Evolutionary conservation across 768 basidiomycete genomes (phyloP).

Genomic region (Pleurotus sapidus): DNA sequence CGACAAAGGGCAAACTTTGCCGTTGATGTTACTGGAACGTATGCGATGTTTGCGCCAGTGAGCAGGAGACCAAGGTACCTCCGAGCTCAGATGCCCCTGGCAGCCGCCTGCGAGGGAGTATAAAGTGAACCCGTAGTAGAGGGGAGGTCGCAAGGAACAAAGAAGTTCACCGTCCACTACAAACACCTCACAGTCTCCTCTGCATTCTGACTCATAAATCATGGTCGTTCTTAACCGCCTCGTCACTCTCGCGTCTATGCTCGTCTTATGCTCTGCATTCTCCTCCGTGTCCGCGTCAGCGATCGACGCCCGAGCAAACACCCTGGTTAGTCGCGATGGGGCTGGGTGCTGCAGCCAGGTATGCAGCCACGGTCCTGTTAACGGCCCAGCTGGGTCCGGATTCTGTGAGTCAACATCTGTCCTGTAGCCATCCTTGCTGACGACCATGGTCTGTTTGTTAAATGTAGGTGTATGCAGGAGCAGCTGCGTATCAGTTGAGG

Average conservation of each 20-base stretch:
- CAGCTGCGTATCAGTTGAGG: slow-evolving; percentile 3
- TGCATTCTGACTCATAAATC: neutral
- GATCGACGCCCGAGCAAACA: neutral
- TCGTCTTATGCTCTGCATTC: slow-evolving; percentile 1
- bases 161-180: neutral
- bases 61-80: too few species aligned
- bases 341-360: slow-evolving; percentile 1
- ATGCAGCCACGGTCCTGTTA: slow-evolving; percentile 2
- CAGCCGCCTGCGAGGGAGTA: too few species aligned
- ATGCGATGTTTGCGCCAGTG: too few species aligned
- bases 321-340: neutral
- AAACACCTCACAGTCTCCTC: neutral
- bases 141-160: too few species aligned
- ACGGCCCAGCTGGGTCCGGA: neutral
- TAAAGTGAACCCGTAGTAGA: too few species aligned
- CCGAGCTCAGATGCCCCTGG: too few species aligned
- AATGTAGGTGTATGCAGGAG: slow-evolving; percentile 2
- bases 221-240: slow-evolving; percentile 1
- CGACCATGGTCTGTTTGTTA: neutral
- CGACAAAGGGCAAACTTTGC: too few species aligned
- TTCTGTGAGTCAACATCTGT: neutral
- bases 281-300: neutral
- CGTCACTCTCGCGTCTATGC: slow-evolving; percentile 3
- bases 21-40: too few species aligned
- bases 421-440: too few species aligned